A percentile compares a stretch with the other conserved stretches of the same genome.
Conservation (phyloP, 306 rosid genomes). For the Sophora flavescens region DNA sequence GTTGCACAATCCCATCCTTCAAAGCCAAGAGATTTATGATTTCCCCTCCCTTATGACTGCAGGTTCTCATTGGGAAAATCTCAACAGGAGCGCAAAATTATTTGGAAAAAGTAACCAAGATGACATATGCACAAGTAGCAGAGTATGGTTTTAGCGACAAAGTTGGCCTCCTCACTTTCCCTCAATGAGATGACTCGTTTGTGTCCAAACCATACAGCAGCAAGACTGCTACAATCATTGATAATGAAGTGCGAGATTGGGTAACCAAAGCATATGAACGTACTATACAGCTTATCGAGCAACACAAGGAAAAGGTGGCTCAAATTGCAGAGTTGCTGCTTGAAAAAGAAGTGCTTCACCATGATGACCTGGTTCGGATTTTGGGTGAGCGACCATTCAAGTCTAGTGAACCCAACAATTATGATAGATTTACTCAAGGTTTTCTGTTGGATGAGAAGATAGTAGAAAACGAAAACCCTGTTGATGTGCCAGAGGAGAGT, state of each 20-base stretch:
- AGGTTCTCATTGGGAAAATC: constrained; percentile 86
- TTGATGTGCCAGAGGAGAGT: constrained; percentile 55
- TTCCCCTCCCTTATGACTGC: constrained; percentile 28
- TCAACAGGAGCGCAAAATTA: constrained; percentile 97
- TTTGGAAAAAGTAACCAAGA: constrained; percentile 94
- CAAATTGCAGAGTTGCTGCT: constrained; percentile 87
- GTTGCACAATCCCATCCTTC: not conserved
- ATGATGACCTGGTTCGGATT: constrained; percentile 70
- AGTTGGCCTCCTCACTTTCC: constrained; percentile 95
- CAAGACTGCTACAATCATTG: constrained; percentile 85
- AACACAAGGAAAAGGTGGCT: constrained; percentile 82
- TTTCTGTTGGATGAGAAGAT: constrained; percentile 62
- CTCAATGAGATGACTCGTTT: constrained; percentile 68
- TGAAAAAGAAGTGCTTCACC: constrained; percentile 97
- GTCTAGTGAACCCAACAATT: constrained; percentile 62
- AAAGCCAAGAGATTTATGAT: constrained; percentile 9
- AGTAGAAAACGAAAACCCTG: constrained; percentile 53
- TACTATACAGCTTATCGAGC: constrained; percentile 68
- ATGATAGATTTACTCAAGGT: constrained; percentile 77
- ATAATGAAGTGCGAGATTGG: constrained; percentile 89
- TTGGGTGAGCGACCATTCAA: constrained; percentile 84
- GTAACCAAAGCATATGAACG: constrained; percentile 71
- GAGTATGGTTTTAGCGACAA: constrained; percentile 92
- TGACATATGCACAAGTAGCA: constrained; percentile 98
- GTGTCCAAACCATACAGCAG: constrained; percentile 90